phyloP scores from a whole-genome alignment of 1,139 yeast genomes.

The Meyerozyma sp. region DNA sequence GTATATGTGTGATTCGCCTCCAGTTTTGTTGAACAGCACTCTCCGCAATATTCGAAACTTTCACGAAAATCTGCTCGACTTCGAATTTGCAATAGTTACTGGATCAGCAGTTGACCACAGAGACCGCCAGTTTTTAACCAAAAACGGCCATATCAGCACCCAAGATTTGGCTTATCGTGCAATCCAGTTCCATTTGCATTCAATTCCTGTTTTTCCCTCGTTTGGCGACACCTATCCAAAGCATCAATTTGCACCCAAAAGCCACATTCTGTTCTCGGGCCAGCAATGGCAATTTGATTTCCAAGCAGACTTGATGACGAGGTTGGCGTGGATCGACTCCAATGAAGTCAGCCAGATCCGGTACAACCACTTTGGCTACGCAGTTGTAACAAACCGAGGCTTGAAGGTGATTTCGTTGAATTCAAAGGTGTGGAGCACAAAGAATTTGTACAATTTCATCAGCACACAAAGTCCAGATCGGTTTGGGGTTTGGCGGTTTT shows the following conservation, averaged over 20 bases:
- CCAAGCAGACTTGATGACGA: slow-evolving; percentile 23
- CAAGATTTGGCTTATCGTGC: slow-evolving; percentile 15
- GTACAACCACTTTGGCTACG: slow-evolving; percentile 22
- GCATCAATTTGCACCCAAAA: slow-evolving; percentile 16
- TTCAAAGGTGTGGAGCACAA: slow-evolving; percentile 25
- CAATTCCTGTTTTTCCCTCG: slow-evolving; percentile 21
- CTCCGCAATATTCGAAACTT: slow-evolving; percentile 19
- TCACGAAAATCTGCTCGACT: slow-evolving; percentile 15
- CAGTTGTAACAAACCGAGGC: slow-evolving; percentile 19
- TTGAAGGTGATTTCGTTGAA: slow-evolving; percentile 27
- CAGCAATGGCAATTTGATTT: slow-evolving; percentile 25
- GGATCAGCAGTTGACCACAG: slow-evolving; percentile 26
- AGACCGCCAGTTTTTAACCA: slow-evolving; percentile 15
- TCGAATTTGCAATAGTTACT: slow-evolving; percentile 26
- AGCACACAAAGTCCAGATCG: slow-evolving; percentile 18
- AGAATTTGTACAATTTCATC: slow-evolving; percentile 21
- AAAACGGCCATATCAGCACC: slow-evolving; percentile 9
- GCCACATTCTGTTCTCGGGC: slow-evolving; percentile 1
- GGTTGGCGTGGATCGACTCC: slow-evolving; percentile 36
- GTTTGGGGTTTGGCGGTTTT: slow-evolving; percentile 25
- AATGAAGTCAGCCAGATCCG: slow-evolving; percentile 25
- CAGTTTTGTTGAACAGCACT: slow-evolving; percentile 22
- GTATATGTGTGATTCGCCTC: slow-evolving; percentile 26
- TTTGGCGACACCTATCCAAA: slow-evolving; percentile 26
- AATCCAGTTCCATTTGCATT: slow-evolving; percentile 17